Evolutionary conservation across 2,329 filamentous ascomycete species (phyloP), one percentile per base, ranked within the genome.

Genomic region (Lecanosticta acicola): DNA sequence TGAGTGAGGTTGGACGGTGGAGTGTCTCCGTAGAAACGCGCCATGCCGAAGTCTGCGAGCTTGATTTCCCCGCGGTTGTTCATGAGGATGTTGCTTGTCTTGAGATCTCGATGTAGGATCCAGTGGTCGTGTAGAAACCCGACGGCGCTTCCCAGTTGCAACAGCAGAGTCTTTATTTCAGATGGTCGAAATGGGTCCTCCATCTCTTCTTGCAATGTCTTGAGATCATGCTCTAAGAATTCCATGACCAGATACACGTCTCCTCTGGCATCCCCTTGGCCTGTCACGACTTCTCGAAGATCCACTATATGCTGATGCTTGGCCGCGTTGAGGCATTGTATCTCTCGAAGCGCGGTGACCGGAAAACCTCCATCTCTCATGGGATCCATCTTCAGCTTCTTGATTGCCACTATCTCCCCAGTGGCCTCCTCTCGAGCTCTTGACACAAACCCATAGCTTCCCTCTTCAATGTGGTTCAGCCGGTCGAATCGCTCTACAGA

Each of bases 21-120:
- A 3, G 91, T 89, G 57, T 87, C 81, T 41, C 85, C 85, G 45
- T 86, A 85, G 69, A 93, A 93, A 20, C 93, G 80, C 3, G 93
- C 91, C 88, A 98, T 96, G 66, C 93, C 93, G 64, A 98, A 98
- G 69, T 98, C 93, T 49, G 93, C 93, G 54, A 98, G 84, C 68
- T 96, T 96, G 67, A 98, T 83, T 65, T 86, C 83, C 37, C 93
- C 93, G 37, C 89, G 86, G 72, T 97, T 97, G 72, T 88, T 94
- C 70, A 98, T 84, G 38, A 98, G 81, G 38, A 98, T 81, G 62
- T 95, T 95, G 39, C 86, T 91, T 3, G 89, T 94, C 68, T 95
- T 95, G 60, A 95, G 80, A 68, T 96, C 90, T 46, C 90, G 87
- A 45, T 69, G 89, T 49, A 98, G 77, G 59, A 98, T 94, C 84